Percentiles rank a stretch among this genome's conserved stretches.
phyloP scores from a whole-genome alignment of 106 monocot species.

The Dendrobium catenatum region DNA sequence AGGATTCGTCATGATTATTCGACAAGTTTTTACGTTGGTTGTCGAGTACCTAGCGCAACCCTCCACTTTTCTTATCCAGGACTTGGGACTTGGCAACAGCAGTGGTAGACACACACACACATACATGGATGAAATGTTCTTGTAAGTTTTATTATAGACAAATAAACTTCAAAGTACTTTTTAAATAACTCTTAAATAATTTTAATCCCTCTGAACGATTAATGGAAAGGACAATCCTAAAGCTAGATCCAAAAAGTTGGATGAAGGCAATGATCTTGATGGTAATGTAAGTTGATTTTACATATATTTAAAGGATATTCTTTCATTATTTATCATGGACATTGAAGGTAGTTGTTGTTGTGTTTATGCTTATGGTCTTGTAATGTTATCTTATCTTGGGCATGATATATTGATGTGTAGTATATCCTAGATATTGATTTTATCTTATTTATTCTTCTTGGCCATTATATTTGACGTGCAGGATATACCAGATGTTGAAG shows the following conservation, averaged over 20 bases:
- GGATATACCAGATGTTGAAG: conserved; percentile 99
- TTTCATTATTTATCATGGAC: background rate
- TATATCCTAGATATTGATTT: conserved; percentile 90
- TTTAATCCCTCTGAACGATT: background rate
- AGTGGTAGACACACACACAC: no score
- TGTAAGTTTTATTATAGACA: background rate
- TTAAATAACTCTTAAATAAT: no score
- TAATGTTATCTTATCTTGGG: background rate
- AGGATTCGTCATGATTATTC: no score
- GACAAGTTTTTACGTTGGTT: no score
- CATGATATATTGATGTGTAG: conserved; percentile 22
- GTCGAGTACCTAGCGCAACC: no score
- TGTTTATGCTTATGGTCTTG: background rate
- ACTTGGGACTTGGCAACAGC: no score
- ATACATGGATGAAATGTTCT: background rate
- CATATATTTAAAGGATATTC: no score
- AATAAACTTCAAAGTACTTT: background rate
- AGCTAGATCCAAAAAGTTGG: background rate
- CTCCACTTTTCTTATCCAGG: no score
- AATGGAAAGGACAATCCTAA: background rate
- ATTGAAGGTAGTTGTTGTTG: background rate
- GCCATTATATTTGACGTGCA: conserved; percentile 18
- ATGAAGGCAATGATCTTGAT: background rate
- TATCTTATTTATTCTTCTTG: background rate
- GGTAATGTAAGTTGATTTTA: no score